Base-by-base conservation (phyloP, 2,329 filamentous ascomycete genomes). In the Coleophoma crateriformis region DNA sequence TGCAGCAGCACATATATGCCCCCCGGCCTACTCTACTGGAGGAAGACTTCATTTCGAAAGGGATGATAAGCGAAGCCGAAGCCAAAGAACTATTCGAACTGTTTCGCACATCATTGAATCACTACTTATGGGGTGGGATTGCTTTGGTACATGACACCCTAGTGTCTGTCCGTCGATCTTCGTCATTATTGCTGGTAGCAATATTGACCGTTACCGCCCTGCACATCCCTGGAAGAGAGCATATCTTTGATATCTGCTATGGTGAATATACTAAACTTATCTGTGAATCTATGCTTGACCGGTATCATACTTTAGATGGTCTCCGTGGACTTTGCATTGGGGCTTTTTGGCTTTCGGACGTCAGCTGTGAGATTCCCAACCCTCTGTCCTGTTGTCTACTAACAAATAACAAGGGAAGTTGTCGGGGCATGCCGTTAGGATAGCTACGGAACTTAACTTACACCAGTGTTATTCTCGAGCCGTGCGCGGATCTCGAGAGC, bases 291-390 rank as follows among this genome's bases (percentile, higher is more conserved):
- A 79, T 81, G 62, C 77, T 84, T 54, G 76, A 78, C 14, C 71
- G 78, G 19, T 75, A 79, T 32, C 76, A 82, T 49, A 76, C 73
- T 20, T 64, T 79, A 15, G 79, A 84, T 50, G 77, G 78, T 51
- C 73, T 84, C 17, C 74, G 80, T 3, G 81, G 74, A 1, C 71
- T 85, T 7, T 82, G 78, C 53, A 77, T 84, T 17, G 81, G 76
- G 1, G 78, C 81, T 1, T 85, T 84, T 57, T 84, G 80, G 80
- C 67, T 84, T 2, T 77, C 78, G 2, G 79, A 84, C 48, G 55
- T 71, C 15, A 69, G 67, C 48, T 71, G 67, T 55, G 46, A 48
- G 50, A 47, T 4, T 7, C 32, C 33, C 3, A 2, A 13, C 5
- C 19, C 15, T 19, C 13, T 2, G 13, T 19, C 12, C 38, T 32